Percentiles rank a stretch among this genome's conserved stretches.
Evolutionary conservation across 2,329 filamentous ascomycete species (phyloP).

Genomic region (Trichoderma sp.): DNA sequence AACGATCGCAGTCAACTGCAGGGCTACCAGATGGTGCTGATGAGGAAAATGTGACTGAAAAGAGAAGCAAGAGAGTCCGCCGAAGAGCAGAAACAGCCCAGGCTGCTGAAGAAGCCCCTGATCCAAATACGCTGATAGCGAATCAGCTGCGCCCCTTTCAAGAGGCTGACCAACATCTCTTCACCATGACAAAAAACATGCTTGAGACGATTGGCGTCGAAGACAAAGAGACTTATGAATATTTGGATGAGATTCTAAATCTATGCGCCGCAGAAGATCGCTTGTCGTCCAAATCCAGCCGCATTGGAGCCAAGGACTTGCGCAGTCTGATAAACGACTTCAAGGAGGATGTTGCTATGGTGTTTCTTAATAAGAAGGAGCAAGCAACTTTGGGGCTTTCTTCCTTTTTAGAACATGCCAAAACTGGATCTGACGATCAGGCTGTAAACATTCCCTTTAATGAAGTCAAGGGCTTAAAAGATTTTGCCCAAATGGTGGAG

Average conservation of each 20-base stretch:
- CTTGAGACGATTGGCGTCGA: slow-evolving; percentile 59
- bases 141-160: slow-evolving; percentile 61
- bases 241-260: slow-evolving; percentile 56
- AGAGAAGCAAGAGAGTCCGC: slow-evolving; percentile 68
- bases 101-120: slow-evolving; percentile 56
- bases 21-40: slow-evolving; percentile 60
- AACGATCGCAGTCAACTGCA: slow-evolving; percentile 65
- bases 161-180: slow-evolving; percentile 59
- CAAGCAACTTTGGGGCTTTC: slow-evolving; percentile 57
- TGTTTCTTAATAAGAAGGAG: slow-evolving; percentile 59
- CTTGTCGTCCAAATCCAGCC: slow-evolving; percentile 51
- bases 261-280: slow-evolving; percentile 57
- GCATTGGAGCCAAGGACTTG: slow-evolving; percentile 54
- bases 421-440: slow-evolving; percentile 56
- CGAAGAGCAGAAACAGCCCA: slow-evolving; percentile 56
- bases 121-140: slow-evolving; percentile 56
- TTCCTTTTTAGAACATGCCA: slow-evolving; percentile 67
- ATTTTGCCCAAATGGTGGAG: slow-evolving; percentile 57
- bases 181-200: slow-evolving; percentile 59
- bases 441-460: slow-evolving; percentile 54
- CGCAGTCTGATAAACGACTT: slow-evolving; percentile 54
- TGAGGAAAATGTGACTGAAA: slow-evolving; percentile 61
- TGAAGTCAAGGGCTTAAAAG: slow-evolving; percentile 55
- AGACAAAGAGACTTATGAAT: slow-evolving; percentile 51
- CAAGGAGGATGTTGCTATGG: slow-evolving; percentile 57